phyloP scores from a whole-genome alignment of 2,329 filamentous ascomycete species.

The Sarocladiaceae sp. region DNA sequence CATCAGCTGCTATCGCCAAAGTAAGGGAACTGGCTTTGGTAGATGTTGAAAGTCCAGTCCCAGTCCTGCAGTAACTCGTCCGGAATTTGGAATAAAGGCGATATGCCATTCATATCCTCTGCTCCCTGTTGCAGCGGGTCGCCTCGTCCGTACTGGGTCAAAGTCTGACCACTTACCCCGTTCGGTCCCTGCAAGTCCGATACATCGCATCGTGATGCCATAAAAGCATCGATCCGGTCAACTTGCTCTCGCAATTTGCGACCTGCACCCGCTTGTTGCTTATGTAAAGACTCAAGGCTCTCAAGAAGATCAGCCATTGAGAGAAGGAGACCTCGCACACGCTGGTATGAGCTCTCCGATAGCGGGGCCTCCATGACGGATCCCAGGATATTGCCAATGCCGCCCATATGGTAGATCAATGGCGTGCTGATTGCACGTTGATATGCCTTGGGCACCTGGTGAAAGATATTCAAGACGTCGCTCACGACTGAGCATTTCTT shows the following conservation, averaged over 20 bases:
- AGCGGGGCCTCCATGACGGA: conserved; percentile 20
- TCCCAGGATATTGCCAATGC: conserved; percentile 23
- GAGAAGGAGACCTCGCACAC: conserved; percentile 17
- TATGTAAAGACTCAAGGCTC: conserved; percentile 8
- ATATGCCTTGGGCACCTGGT: conserved; percentile 19
- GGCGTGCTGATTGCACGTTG: conserved; percentile 22
- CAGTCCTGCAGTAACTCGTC: not conserved
- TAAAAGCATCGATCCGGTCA: not conserved
- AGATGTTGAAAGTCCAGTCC: not conserved
- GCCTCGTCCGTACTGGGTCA: not conserved
- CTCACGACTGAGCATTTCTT: conserved; percentile 20
- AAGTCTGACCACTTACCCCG: not conserved
- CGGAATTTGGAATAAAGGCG: not conserved
- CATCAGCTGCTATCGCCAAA: not conserved
- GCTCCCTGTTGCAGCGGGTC: not conserved
- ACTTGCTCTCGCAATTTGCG: not conserved
- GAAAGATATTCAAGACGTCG: conserved; percentile 20
- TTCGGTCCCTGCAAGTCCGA: not conserved
- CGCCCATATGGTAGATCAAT: conserved; percentile 23
- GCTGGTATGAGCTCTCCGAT: not conserved
- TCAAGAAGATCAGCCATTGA: conserved; percentile 21
- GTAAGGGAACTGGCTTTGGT: not conserved
- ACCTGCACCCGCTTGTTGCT: not conserved
- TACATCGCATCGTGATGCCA: not conserved
- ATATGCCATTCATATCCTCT: not conserved